Percentiles rank a stretch among this genome's conserved stretches.
phyloP scores from a whole-genome alignment of 495 filamentous ascomycete genomes.

The Parathielavia hyrcaniae region DNA sequence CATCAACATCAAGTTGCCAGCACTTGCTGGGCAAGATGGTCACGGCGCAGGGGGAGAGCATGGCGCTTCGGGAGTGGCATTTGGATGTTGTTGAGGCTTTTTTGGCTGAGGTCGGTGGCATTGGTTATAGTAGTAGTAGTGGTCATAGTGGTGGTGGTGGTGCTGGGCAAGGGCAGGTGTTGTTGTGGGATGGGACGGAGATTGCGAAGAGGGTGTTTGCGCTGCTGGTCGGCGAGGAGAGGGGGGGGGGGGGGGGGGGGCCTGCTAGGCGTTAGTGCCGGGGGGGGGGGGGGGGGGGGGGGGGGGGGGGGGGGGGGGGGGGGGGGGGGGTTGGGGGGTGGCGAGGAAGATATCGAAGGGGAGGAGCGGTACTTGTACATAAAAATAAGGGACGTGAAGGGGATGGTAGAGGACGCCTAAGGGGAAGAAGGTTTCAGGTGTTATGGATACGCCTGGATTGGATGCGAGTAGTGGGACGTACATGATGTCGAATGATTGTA shows the following conservation, averaged over 20 bases:
- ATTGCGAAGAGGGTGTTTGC: conserved; percentile 48
- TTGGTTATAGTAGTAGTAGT: no score
- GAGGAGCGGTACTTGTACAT: neutral
- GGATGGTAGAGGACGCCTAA: no score
- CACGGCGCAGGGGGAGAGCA: conserved; percentile 29
- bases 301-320: neutral
- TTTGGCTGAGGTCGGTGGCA: conserved; percentile 31
- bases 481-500: neutral
- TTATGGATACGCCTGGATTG: neutral
- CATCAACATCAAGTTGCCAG: neutral
- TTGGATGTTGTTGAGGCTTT: conserved; percentile 48
- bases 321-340: neutral
- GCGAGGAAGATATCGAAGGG: no score
- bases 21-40: conserved; percentile 36
- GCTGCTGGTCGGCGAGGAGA: conserved; percentile 43
- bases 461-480: neutral
- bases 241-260: conserved; percentile 26
- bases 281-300: neutral
- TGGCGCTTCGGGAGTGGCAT: conserved; percentile 47
- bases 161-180: conserved; percentile 4
- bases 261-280: conserved; percentile 15
- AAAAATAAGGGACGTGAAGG: neutral
- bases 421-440: no score
- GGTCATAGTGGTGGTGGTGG: neutral
- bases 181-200: conserved; percentile 38